A percentile compares a stretch with the other conserved stretches of the same genome.
phyloP scores from a whole-genome alignment of 768 basidiomycete genomes.

The Cystofilobasidium macerans region DNA sequence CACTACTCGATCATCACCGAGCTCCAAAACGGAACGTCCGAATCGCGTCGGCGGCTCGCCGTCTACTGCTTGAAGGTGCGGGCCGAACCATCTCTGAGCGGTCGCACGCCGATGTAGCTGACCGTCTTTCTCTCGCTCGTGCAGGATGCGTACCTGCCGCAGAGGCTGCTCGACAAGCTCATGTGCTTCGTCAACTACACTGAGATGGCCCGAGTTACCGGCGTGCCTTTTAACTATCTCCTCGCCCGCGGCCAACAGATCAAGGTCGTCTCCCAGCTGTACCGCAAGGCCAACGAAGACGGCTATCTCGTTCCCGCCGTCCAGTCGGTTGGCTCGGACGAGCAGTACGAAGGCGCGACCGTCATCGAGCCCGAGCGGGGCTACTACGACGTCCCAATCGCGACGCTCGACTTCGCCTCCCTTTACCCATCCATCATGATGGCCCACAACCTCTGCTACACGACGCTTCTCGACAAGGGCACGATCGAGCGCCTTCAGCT shows the following conservation, averaged over 20 bases:
- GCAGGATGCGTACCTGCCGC: conserved; percentile 95
- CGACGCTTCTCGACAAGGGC: conserved; percentile 72
- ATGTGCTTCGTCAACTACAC: conserved; percentile 99
- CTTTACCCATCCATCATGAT: conserved; percentile 99
- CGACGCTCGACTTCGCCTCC: conserved; percentile 95
- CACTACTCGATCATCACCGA: conserved; percentile 98
- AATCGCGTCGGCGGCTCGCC: conserved; percentile 80
- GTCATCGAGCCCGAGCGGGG: conserved; percentile 95
- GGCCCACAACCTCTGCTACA: conserved; percentile 98
- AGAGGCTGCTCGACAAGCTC: conserved; percentile 87
- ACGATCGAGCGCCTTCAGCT: conserved; percentile 68
- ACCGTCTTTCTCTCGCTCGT: neutral
- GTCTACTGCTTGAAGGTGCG: conserved; percentile 93
- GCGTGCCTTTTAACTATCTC: conserved; percentile 96
- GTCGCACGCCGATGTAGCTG: neutral
- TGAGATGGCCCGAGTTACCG: conserved; percentile 99
- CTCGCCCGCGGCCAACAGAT: conserved; percentile 92
- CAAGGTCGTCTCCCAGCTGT: conserved; percentile 94
- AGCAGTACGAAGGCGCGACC: conserved; percentile 97
- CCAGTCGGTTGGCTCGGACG: conserved; percentile 80
- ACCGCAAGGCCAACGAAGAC: conserved; percentile 79
- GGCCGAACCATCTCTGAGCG: neutral
- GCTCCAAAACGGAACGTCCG: conserved; percentile 88
- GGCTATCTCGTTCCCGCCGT: conserved; percentile 78
- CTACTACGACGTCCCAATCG: conserved; percentile 92